Conservation (phyloP, 73 alveolate genomes). For the Paramecium primaurelia region DNA sequence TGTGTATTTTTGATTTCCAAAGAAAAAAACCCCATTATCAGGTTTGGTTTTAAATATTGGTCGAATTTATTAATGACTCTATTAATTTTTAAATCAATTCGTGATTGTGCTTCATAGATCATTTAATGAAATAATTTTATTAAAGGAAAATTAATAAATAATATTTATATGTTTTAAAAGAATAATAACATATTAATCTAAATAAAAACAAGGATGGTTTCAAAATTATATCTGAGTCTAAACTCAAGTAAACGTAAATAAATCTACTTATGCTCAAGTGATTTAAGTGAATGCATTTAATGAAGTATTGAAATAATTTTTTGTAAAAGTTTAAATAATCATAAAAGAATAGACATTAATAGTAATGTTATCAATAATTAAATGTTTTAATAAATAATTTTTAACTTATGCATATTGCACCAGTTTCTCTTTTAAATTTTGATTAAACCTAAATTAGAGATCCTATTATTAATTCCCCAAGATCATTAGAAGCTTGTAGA, state of each 20-base stretch:
- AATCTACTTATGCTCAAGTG: neutral
- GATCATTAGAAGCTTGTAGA: conserved; percentile 70
- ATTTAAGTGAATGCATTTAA: neutral
- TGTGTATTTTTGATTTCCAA: neutral
- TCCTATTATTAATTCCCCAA: conserved; percentile 63
- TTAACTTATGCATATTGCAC: neutral
- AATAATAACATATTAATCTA: neutral
- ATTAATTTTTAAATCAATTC: neutral
- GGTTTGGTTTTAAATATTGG: neutral
- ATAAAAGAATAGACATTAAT: neutral
- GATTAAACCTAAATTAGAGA: conserved; percentile 39
- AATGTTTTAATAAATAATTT: neutral
- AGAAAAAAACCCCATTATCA: conserved; percentile 17
- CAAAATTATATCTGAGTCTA: too few relatives aligned
- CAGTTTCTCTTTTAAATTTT: conserved; percentile 44
- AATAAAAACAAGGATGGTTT: too few relatives aligned
- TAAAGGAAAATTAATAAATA: neutral
- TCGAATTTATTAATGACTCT: neutral
- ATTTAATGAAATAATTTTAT: neutral
- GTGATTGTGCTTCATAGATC: neutral
- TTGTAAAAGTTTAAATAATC: neutral
- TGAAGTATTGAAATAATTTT: neutral
- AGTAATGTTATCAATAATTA: neutral
- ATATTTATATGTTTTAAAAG: neutral
- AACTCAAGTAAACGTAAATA: too few relatives aligned